Evolutionary conservation across 768 basidiomycete genomes (phyloP).

Genomic region (Panaeolus cyanescens): DNA sequence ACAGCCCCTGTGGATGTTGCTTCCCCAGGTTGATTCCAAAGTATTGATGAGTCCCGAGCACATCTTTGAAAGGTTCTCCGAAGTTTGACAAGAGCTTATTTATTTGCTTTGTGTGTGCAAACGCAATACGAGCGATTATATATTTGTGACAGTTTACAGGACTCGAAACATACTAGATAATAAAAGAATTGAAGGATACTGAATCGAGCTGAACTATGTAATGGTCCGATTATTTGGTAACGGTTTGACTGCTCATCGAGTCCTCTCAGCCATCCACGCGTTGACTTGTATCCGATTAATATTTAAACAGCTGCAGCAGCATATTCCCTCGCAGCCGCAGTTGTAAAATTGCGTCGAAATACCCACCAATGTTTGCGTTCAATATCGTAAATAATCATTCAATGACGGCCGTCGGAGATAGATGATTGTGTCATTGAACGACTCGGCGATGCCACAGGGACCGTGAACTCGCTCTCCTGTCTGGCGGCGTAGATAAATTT

Average conservation of each 20-base stretch:
- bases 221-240: too few relatives aligned
- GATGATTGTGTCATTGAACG: constrained; percentile 1
- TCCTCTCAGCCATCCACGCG: not conserved
- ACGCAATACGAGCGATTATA: too few relatives aligned
- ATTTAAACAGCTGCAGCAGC: too few relatives aligned
- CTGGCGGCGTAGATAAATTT: not conserved
- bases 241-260: not conserved
- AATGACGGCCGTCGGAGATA: not conserved
- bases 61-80: not conserved
- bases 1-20: not conserved
- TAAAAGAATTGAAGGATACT: too few relatives aligned
- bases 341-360: not conserved
- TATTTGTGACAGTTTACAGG: too few relatives aligned
- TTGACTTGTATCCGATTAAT: not conserved
- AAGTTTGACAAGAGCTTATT: not conserved
- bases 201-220: too few relatives aligned
- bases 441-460: not conserved
- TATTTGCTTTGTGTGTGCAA: not conserved
- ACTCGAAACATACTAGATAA: too few relatives aligned
- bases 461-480: not conserved
- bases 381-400: not conserved
- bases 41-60: not conserved
- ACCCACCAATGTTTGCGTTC: not conserved
- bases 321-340: not conserved
- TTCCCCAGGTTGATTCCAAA: not conserved